Conservation (phyloP, 441 rosid species). For the Populus hybrid region DNA sequence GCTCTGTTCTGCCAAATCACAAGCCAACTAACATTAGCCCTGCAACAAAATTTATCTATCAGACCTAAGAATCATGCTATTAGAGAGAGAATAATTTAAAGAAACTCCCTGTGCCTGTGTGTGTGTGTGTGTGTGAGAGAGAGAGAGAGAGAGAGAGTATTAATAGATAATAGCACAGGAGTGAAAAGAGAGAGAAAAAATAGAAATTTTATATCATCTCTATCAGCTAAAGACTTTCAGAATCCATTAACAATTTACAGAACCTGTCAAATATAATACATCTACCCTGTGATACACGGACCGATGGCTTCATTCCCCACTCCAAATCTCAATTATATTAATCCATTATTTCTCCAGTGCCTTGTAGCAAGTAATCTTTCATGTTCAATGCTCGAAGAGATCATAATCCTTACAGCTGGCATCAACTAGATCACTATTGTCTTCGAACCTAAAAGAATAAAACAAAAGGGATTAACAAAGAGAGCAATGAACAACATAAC, state of each 20-base stretch:
- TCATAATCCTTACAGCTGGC: conserved; percentile 15
- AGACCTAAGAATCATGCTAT: neutral
- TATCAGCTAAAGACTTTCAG: conserved; percentile 13
- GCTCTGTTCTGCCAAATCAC: neutral
- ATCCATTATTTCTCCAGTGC: conserved; percentile 24
- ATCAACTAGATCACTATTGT: conserved; percentile 17
- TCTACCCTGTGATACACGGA: conserved; percentile 43
- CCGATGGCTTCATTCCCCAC: conserved; percentile 57
- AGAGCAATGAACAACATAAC: neutral
- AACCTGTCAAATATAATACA: conserved; percentile 28
- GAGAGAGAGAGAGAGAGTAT: neutral
- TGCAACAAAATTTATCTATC: neutral
- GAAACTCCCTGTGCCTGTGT: neutral
- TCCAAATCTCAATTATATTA: conserved; percentile 29
- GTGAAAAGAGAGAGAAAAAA: neutral
- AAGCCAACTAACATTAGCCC: neutral
- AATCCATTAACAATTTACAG: conserved; percentile 29
- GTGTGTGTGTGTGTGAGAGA: neutral
- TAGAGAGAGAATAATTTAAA: neutral
- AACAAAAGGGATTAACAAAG: neutral
- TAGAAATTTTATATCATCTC: conserved; percentile 5
- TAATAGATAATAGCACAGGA: neutral
- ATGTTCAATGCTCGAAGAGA: conserved; percentile 16
- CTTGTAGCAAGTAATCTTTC: conserved; percentile 13
- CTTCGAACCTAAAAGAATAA: conserved; percentile 25